Conservation (phyloP, 2,329 filamentous ascomycete species). For the Ophiostoma ips region DNA sequence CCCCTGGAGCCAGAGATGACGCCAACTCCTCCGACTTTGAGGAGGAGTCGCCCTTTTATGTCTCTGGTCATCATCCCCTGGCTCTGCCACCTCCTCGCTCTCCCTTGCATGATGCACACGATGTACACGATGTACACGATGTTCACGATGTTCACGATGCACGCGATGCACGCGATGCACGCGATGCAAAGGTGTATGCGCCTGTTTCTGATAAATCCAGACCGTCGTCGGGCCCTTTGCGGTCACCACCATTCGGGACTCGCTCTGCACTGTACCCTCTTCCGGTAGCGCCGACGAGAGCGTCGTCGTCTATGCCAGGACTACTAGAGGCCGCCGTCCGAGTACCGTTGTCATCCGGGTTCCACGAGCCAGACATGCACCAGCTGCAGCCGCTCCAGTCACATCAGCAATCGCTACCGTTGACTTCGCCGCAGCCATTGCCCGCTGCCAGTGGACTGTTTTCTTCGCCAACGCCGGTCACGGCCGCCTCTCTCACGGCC, state of each 20-base stretch:
- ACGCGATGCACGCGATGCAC: no score
- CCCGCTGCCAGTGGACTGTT: neutral
- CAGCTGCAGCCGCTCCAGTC: neutral
- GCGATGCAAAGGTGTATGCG: neutral
- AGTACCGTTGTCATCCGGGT: neutral
- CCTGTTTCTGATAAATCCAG: neutral
- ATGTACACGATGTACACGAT: no score
- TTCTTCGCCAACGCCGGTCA: neutral
- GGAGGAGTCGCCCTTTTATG: constrained; percentile 12
- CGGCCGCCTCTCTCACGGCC: neutral
- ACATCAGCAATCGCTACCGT: neutral
- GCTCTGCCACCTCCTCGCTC: neutral
- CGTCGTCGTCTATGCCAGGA: neutral
- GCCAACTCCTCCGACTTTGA: constrained; percentile 39
- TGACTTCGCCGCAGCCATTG: neutral
- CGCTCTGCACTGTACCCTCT: neutral
- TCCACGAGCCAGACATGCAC: neutral
- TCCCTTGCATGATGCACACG: neutral
- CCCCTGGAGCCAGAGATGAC: constrained; percentile 30
- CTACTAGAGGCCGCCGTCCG: neutral
- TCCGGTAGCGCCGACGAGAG: neutral
- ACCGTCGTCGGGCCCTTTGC: neutral
- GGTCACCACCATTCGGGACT: neutral
- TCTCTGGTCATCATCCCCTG: neutral
- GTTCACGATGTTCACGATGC: no score